These are phyloP conservation scores for Moesziomyces sp. DNA, from an alignment of 1,284 basidiomycete species.

Conservation along the genomic window DNA sequence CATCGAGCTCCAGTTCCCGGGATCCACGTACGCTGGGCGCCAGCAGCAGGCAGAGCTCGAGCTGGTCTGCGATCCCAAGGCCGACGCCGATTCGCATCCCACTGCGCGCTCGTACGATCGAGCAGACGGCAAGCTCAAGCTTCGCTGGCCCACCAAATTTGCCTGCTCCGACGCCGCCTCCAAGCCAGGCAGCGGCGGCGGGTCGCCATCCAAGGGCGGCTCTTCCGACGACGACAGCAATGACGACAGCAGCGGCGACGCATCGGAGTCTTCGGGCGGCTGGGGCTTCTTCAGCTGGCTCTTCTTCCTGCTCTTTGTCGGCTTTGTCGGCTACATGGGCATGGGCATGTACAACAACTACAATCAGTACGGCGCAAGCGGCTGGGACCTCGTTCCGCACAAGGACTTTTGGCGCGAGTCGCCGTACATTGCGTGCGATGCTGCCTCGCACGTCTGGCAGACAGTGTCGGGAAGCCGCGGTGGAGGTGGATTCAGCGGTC, in stretches of 20 bases:
- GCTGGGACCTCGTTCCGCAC: constrained; percentile 62
- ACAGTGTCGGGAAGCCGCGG: constrained; percentile 31
- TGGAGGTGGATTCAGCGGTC: constrained; percentile 34
- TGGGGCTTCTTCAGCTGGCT: constrained; percentile 55
- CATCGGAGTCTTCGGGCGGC: constrained; percentile 9
- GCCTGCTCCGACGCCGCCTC: constrained; percentile 35
- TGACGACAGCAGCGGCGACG: constrained; percentile 7
- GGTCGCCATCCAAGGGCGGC: constrained; percentile 22
- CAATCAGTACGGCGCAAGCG: constrained; percentile 58
- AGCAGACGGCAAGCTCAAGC: constrained; percentile 39
- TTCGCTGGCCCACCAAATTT: constrained; percentile 49
- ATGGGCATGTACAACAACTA: constrained; percentile 60
- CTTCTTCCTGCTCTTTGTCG: constrained; percentile 35
- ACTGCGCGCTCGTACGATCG: constrained; percentile 43
- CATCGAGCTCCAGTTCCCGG: constrained; percentile 39
- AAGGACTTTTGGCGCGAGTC: constrained; percentile 61
- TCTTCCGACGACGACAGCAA: constrained; percentile 10
- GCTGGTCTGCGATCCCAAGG: constrained; percentile 48
- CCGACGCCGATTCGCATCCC: constrained; percentile 35
- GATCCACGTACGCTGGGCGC: constrained; percentile 34
- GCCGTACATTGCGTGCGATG: constrained; percentile 52
- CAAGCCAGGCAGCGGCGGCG: constrained; percentile 25
- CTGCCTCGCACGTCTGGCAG: constrained; percentile 42
- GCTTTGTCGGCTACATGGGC: constrained; percentile 46
- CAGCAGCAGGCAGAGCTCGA: constrained; percentile 46